Conservation (phyloP, 73 alveolate species). For the Paramecium biaurelia region DNA sequence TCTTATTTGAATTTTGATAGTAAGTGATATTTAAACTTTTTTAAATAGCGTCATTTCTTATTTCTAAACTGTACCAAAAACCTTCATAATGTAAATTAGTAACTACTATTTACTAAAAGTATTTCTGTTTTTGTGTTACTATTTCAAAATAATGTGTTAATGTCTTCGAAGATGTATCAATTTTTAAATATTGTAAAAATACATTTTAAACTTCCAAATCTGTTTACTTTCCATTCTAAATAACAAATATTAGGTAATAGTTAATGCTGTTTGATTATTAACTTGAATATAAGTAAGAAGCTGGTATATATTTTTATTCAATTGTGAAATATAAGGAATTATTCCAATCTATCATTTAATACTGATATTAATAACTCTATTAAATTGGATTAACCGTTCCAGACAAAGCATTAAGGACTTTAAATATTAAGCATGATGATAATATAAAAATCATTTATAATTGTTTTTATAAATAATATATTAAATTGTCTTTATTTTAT, state of each 20-base stretch:
- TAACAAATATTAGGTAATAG: background rate
- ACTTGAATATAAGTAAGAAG: background rate
- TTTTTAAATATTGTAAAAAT: background rate
- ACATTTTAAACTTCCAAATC: background rate
- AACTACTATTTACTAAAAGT: background rate
- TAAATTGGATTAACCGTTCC: background rate
- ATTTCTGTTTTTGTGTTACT: background rate
- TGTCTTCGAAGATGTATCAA: background rate
- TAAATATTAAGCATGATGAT: background rate
- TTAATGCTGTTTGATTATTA: background rate
- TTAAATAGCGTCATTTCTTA: background rate
- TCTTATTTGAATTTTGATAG: background rate
- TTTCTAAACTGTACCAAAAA: background rate
- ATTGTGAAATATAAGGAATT: background rate
- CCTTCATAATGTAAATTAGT: background rate
- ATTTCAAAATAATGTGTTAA: background rate
- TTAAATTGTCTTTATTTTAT: background rate
- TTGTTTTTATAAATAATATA: background rate
- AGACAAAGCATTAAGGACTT: background rate
- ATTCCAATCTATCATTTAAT: background rate
- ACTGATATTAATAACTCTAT: background rate
- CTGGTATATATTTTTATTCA: background rate
- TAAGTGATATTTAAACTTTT: background rate
- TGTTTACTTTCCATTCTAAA: background rate
- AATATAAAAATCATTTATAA: background rate